Evolutionary conservation across 208 protist genomes (phyloP).

Genomic region (Leishmania martiniquensis): DNA sequence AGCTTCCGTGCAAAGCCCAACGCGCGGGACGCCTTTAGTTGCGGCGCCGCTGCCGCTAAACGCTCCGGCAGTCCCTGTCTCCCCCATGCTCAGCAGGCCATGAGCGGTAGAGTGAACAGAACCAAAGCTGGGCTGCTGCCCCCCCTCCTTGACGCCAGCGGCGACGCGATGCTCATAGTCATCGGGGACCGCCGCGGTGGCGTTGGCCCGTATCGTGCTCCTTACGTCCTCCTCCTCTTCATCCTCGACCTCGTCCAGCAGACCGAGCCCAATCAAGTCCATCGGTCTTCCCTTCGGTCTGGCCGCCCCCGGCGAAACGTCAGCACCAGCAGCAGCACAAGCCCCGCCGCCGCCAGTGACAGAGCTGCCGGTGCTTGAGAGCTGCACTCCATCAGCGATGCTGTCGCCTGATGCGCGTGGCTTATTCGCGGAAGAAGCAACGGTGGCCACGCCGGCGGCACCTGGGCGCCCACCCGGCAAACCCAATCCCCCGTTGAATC

Average conservation of each 20-base stretch:
- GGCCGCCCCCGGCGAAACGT: not conserved
- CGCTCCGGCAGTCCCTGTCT: not conserved
- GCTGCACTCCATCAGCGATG: not conserved
- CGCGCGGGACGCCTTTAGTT: not conserved
- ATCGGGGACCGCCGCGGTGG: not conserved
- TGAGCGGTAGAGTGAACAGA: not conserved
- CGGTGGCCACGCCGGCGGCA: not conserved
- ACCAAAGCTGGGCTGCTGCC: not conserved
- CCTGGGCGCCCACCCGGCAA: not conserved
- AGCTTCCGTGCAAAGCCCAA: not conserved
- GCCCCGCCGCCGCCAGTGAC: not conserved
- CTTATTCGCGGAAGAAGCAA: not conserved
- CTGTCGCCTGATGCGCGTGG: not conserved
- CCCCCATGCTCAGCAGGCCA: not conserved
- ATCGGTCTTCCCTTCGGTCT: conserved; percentile 1
- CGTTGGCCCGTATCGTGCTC: not conserved
- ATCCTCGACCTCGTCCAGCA: conserved; percentile 33
- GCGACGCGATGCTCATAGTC: not conserved
- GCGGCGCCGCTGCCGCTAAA: not conserved
- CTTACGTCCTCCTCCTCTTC: conserved; percentile 30
- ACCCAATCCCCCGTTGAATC: not conserved
- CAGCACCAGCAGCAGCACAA: not conserved
- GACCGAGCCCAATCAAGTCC: conserved; percentile 24
- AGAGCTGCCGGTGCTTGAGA: not conserved
- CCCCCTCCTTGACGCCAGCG: not conserved